These are phyloP conservation scores for Hypoxylon sp. DNA, from an alignment of 2,329 filamentous ascomycete species.

Conservation along the genomic window DNA sequence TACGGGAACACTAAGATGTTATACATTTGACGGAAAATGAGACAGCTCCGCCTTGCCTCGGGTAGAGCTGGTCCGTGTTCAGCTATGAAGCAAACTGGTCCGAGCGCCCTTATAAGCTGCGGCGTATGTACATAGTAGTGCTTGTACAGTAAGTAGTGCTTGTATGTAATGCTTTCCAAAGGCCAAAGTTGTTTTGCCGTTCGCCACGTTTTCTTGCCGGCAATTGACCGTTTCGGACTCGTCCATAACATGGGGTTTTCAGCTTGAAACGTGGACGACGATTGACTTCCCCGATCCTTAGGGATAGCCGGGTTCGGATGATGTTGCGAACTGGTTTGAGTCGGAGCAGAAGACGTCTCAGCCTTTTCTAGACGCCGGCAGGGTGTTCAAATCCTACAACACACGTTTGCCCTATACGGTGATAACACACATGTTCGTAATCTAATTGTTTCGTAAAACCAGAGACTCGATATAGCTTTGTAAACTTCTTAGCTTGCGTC, in stretches of 20 bases:
- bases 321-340: slow-evolving; percentile 23
- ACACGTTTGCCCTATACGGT: slow-evolving; percentile 4
- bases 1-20: slow-evolving; percentile 28
- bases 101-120: not conserved
- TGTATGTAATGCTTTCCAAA: not conserved
- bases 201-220: slow-evolving; percentile 29
- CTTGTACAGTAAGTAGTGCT: no score
- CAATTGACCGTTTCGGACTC: slow-evolving; percentile 35
- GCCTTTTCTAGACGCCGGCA: slow-evolving; percentile 22
- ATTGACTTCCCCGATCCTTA: slow-evolving; percentile 31
- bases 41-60: slow-evolving; percentile 26
- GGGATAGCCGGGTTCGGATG: slow-evolving; percentile 30
- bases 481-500: not conserved
- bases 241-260: slow-evolving; percentile 11
- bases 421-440: not conserved
- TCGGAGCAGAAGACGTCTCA: slow-evolving; percentile 32
- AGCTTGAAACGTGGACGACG: slow-evolving; percentile 33
- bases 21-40: slow-evolving; percentile 18
- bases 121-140: slow-evolving; percentile 2
- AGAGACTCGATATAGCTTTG: not conserved
- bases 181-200: slow-evolving; percentile 1
- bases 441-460: slow-evolving; percentile 6
- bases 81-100: slow-evolving; percentile 3
- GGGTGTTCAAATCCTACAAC: slow-evolving; percentile 4
- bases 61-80: slow-evolving; percentile 8